Conservation (phyloP, 805 yeast genomes). For the Candida bentonensis region DNA sequence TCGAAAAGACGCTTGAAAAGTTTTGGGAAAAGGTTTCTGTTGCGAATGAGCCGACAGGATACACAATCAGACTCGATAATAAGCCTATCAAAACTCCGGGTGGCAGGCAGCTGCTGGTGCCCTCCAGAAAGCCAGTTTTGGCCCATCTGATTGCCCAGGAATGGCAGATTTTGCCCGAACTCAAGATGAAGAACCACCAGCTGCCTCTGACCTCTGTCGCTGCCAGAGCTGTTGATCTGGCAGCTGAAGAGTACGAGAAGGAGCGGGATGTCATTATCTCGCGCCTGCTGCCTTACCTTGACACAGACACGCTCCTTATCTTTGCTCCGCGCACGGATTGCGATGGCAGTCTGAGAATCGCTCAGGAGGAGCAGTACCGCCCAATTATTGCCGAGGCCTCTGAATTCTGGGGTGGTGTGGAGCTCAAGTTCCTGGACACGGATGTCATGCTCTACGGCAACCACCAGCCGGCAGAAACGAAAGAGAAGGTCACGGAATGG, state of each 20-base stretch:
- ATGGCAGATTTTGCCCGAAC: constrained; percentile 59
- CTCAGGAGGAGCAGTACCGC: constrained; percentile 64
- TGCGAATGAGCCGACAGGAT: constrained; percentile 22
- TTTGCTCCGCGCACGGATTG: constrained; percentile 71
- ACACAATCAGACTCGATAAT: constrained; percentile 51
- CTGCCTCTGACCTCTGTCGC: constrained; percentile 81
- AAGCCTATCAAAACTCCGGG: constrained; percentile 74
- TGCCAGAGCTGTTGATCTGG: constrained; percentile 74
- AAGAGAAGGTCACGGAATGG: constrained; percentile 50
- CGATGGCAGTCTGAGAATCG: constrained; percentile 65
- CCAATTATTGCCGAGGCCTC: constrained; percentile 65
- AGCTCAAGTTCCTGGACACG: constrained; percentile 55
- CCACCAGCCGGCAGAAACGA: constrained; percentile 47
- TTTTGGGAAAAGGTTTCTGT: constrained; percentile 71
- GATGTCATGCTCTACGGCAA: constrained; percentile 77
- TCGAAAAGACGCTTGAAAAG: constrained; percentile 23
- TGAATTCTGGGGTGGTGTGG: constrained; percentile 32
- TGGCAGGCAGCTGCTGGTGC: constrained; percentile 58
- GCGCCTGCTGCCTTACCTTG: constrained; percentile 65
- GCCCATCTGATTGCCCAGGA: constrained; percentile 74
- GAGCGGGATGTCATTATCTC: constrained; percentile 46
- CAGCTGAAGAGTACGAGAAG: constrained; percentile 24
- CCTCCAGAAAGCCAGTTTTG: constrained; percentile 34
- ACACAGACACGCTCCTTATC: constrained; percentile 85
- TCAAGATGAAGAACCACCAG: constrained; percentile 58